Evolutionary conservation across 2,329 filamentous ascomycete genomes (phyloP), one percentile per base, ranked within the genome.

Genomic region (Fusarium liriodendri): DNA sequence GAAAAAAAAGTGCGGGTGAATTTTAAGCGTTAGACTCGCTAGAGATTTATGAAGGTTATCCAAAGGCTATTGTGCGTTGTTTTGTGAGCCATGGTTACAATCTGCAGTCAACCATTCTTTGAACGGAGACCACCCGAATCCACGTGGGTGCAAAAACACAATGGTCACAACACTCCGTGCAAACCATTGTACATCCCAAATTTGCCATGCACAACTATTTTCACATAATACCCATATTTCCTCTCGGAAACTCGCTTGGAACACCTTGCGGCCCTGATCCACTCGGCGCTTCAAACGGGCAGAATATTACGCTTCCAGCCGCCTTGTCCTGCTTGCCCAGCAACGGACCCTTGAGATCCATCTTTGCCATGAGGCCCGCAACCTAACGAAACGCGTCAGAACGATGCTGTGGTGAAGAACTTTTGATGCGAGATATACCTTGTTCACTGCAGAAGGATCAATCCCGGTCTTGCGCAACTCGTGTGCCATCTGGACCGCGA

Each of bases 401-500:
- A 37, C 33, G 5, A 3, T 2, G 13, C 10, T 20, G 20, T 5
- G 4, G 18, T 7, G 29, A 4, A 57, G 13, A 16, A 20, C 16
- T 8, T 11, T 10, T 45, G 1, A 27, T 8, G 11, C 1, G 9
- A 5, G 14, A 29, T 35, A 27, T 33, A 77, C 78, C 69, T 77
- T 80, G 1, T 74, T 64, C n/a, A 80, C 64, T 0, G 77, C 78
- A 1, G 60, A 62, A 0, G 77, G 62, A 40, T 80, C 76, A 25
- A 79, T 66, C 0, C 77, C 79, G 1, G 72, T 76, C 78, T 89
- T 88, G 33, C 66, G 67, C 10, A 94, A 85, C 73, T 94, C 91
- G 22, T 92, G 87, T 68, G 93, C 91, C 22, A 94, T 83, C 78
- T 94, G 92, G 4, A 91, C 87, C 14, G 94, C 84, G 77, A 94